These are phyloP conservation scores for Carallia brachiata DNA, from an alignment of 345 rosid genomes.

Conservation along the genomic window DNA sequence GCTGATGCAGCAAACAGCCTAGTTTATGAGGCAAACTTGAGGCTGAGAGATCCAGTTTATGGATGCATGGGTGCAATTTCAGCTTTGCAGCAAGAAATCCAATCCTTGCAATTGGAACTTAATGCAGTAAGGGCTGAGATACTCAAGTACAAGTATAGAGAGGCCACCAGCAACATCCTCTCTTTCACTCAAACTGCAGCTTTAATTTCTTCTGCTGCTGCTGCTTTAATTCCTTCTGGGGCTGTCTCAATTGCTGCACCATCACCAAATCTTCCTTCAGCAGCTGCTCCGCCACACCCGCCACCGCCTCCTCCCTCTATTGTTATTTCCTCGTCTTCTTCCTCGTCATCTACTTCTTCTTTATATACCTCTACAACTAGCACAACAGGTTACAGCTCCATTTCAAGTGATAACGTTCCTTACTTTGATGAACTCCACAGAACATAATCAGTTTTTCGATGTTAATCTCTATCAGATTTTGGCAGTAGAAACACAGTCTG, in stretches of 20 bases:
- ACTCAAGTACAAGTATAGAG: slow-evolving; percentile 51
- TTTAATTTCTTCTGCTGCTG: slow-evolving; percentile 28
- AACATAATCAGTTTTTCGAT: neutral
- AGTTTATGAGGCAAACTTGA: slow-evolving; percentile 89
- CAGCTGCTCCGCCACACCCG: slow-evolving; percentile 14
- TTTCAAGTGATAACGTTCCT: slow-evolving; percentile 50
- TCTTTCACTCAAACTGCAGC: slow-evolving; percentile 21
- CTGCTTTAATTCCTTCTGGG: slow-evolving; percentile 12
- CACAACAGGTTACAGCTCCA: slow-evolving; percentile 45
- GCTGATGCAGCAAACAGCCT: slow-evolving; percentile 86
- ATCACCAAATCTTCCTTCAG: slow-evolving; percentile 23
- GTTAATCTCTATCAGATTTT: neutral
- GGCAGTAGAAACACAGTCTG: neutral
- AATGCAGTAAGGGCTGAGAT: slow-evolving; percentile 71
- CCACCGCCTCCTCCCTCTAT: slow-evolving; percentile 42
- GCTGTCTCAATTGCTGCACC: slow-evolving; percentile 28
- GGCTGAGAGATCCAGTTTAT: slow-evolving; percentile 89
- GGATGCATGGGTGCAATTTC: slow-evolving; percentile 97
- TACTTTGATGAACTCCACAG: slow-evolving; percentile 40
- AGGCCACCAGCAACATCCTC: slow-evolving; percentile 34
- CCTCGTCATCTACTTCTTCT: slow-evolving; percentile 47
- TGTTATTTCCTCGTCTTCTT: slow-evolving; percentile 39
- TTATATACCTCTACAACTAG: slow-evolving; percentile 42
- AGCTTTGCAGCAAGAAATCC: slow-evolving; percentile 79
- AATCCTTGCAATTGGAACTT: slow-evolving; percentile 70